Conservation (phyloP, 225 moss, liverwort and hornwort genomes). For the Bryum argenteum region DNA sequence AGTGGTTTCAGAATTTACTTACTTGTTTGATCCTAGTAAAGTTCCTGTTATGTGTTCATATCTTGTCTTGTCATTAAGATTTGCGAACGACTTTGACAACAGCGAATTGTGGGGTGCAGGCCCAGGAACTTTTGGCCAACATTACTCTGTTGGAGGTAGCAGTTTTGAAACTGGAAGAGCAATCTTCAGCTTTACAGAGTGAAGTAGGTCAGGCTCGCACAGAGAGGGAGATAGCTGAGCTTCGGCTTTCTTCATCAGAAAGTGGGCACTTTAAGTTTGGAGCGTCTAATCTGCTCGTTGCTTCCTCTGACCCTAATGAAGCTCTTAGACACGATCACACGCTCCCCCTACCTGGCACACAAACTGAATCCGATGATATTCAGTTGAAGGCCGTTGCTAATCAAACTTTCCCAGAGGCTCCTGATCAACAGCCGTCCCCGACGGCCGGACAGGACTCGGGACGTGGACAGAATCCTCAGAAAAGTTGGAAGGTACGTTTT, state of each 20-base stretch:
- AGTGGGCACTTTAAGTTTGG: slow-evolving; percentile 26
- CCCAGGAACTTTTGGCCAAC: slow-evolving; percentile 71
- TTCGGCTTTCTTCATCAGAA: slow-evolving; percentile 39
- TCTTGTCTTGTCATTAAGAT: slow-evolving; percentile 19
- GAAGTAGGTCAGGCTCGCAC: slow-evolving; percentile 64
- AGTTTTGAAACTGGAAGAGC: slow-evolving; percentile 72
- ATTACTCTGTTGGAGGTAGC: slow-evolving; percentile 69
- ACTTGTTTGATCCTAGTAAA: not conserved
- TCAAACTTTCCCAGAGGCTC: slow-evolving; percentile 14
- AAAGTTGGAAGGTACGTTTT: slow-evolving; percentile 47
- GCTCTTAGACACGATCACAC: slow-evolving; percentile 17
- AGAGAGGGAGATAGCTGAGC: slow-evolving; percentile 66
- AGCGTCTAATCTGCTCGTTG: slow-evolving; percentile 27
- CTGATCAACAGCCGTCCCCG: slow-evolving; percentile 22
- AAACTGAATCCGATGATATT: slow-evolving; percentile 21
- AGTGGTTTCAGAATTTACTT: slow-evolving; percentile 1
- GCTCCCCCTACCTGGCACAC: slow-evolving; percentile 17
- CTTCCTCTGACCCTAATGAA: slow-evolving; percentile 18
- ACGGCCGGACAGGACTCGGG: slow-evolving; percentile 29
- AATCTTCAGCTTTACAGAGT: slow-evolving; percentile 50
- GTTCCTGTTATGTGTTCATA: slow-evolving; percentile 8
- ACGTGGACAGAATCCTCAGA: slow-evolving; percentile 29
- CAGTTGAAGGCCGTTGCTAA: slow-evolving; percentile 30
- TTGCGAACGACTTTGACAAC: slow-evolving; percentile 13
- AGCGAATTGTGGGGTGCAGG: slow-evolving; percentile 41